phyloP scores from a whole-genome alignment of 129 eudicot species.

The Silybum marianum region DNA sequence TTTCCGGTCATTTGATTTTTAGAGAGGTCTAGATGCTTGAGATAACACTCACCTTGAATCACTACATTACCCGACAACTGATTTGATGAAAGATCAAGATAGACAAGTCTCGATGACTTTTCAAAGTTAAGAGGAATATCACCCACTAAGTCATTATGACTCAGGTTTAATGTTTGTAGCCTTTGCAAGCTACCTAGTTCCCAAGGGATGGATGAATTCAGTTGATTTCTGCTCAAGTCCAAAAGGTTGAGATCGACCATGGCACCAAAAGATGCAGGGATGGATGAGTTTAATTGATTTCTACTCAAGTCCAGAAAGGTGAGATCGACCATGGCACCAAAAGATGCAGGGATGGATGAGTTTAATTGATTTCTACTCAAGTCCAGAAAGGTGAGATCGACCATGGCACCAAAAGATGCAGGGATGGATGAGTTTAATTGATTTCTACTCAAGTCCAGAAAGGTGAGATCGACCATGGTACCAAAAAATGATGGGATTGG shows the following conservation, averaged over 20 bases:
- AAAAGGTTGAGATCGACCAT: too few species aligned
- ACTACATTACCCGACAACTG: constrained; percentile 3
- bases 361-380: too few species aligned
- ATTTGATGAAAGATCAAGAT: constrained; percentile 27
- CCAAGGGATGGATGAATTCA: not conserved
- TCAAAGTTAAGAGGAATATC: not conserved
- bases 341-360: not conserved
- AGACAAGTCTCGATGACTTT: not conserved
- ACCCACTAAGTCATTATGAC: constrained; percentile 16
- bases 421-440: not conserved
- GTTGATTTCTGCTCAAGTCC: too few species aligned
- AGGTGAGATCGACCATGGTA: not conserved
- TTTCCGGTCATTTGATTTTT: not conserved
- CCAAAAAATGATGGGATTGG: constrained; percentile 23
- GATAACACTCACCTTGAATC: not conserved
- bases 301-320: not conserved
- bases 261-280: too few species aligned
- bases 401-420: too few species aligned
- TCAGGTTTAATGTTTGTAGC: constrained; percentile 1
- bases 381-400: too few species aligned
- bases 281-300: not conserved
- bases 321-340: constrained; percentile 21
- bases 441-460: constrained; percentile 14
- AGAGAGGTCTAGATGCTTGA: constrained; percentile 1
- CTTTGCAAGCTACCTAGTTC: not conserved